Evolutionary conservation across 495 filamentous ascomycete genomes (phyloP), one percentile per base, ranked within the genome.

Genomic region (Penicillium paradoxum): DNA sequence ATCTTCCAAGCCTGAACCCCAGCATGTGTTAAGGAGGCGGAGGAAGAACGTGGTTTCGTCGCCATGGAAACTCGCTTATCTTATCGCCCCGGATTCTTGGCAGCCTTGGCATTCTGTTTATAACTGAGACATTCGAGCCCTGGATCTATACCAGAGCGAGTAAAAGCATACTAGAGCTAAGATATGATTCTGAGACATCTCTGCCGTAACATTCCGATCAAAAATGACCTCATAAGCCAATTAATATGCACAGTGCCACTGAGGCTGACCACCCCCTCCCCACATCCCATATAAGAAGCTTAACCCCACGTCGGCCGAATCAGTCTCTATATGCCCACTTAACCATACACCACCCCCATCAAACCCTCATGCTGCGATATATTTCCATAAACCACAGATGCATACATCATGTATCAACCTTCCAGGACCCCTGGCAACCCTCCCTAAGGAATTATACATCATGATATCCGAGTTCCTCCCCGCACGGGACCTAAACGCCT

Each of bases 401-500:
- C 40, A 45, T 42, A 18, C 38, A 46, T 25, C 43, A 54, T 45
- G 45, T 36, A 52, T 14, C 25, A 52, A 18, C 15, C 9, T 37
- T 1, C 19, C 44, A 41, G 25, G 39, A 32, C 42, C 25, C 37
- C 30, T 59, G 3, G 10, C 45, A 14, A 15, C 30, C 15, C 40
- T 63, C 19, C 57, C 57, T 32, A 40, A 51, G 15, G 60, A 63
- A 36, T 51, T 63, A 24, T 30, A 57, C 8, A 24, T 63, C 43
- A 13, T 46, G 13, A 60, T 60, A 33, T 51, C 54, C 14, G 32
- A 34, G 6, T 57, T 40, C 47, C 51, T 63, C 17, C 10, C 19
- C 9, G 21, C 22, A 15, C 11, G 47, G 8, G 59, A 62, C 43
- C 41, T 64, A 10, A 62, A 54, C 34, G 49, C 61, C 44, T 45